These are phyloP conservation scores for Hortiboletus campestris DNA, from an alignment of 768 basidiomycete species.

Conservation along the genomic window DNA sequence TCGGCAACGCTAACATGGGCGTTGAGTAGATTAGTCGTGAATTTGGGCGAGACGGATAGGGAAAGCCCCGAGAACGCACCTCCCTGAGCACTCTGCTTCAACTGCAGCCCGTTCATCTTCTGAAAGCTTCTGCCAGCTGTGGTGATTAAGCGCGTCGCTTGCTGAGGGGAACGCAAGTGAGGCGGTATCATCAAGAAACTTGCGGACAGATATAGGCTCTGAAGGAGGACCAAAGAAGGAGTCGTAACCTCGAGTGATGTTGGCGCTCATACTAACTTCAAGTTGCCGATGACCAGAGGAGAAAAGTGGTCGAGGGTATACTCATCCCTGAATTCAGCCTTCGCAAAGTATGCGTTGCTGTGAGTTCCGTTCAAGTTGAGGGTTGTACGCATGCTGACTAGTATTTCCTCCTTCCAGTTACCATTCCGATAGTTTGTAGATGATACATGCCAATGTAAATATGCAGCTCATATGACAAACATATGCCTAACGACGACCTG, in stretches of 20 bases:
- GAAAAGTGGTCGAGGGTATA: too few relatives aligned
- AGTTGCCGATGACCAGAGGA: too few relatives aligned
- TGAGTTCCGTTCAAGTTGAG: too few relatives aligned
- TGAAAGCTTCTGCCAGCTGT: conserved; percentile 25
- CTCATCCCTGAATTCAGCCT: neutral
- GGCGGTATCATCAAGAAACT: conserved; percentile 41
- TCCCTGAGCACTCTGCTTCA: conserved; percentile 39
- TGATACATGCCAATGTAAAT: conserved; percentile 29
- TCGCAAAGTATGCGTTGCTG: neutral
- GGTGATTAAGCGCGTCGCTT: conserved; percentile 10
- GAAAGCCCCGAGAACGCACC: conserved; percentile 27
- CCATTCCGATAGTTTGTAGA: conserved; percentile 21
- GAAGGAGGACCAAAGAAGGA: conserved; percentile 67
- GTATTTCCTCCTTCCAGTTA: conserved; percentile 20
- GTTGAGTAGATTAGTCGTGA: neutral
- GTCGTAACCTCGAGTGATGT: conserved; percentile 38
- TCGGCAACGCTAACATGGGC: conserved; percentile 50
- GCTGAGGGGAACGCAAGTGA: conserved; percentile 7
- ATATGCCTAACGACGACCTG: conserved; percentile 20
- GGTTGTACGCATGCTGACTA: too few relatives aligned
- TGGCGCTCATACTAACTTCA: conserved; percentile 15
- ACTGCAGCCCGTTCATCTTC: conserved; percentile 31
- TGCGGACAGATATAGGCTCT: conserved; percentile 45
- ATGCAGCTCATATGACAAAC: conserved; percentile 8
- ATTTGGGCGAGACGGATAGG: neutral